These are phyloP conservation scores for Oemleria cerasiformis DNA, from an alignment of 306 rosid genomes.

Conservation along the genomic window DNA sequence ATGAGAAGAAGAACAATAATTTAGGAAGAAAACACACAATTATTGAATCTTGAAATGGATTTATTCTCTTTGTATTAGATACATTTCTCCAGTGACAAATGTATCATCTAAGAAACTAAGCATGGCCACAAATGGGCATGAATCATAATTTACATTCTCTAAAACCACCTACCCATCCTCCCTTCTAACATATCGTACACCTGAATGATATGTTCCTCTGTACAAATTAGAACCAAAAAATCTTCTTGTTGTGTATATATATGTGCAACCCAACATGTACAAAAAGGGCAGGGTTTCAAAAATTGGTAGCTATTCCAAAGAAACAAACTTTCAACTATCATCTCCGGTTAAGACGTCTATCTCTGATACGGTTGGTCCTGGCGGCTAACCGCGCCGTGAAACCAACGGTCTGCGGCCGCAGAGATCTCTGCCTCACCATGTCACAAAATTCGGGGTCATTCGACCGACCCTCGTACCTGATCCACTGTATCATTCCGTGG, in stretches of 20 bases:
- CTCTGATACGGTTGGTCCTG: constrained; percentile 33
- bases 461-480: constrained; percentile 54
- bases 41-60: constrained; percentile 32
- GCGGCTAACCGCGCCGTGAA: constrained; percentile 81
- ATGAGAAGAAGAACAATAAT: neutral
- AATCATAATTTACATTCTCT: constrained; percentile 21
- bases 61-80: constrained; percentile 28
- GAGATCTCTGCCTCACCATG: constrained; percentile 50
- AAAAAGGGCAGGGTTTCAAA: neutral
- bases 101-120: neutral
- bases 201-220: constrained; percentile 18
- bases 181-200: constrained; percentile 5
- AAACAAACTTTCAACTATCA: constrained; percentile 18
- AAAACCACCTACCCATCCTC: constrained; percentile 7
- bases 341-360: constrained; percentile 23
- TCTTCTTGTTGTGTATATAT: neutral
- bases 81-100: constrained; percentile 8
- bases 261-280: neutral
- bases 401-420: constrained; percentile 55
- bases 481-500: constrained; percentile 76
- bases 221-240: constrained; percentile 6
- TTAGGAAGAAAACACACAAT: neutral
- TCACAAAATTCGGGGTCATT: constrained; percentile 57
- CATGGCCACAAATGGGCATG: constrained; percentile 29
- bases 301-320: constrained; percentile 2